Evolutionary conservation across 345 rosid genomes (phyloP).

Genomic region (Streptanthus diversifolius): DNA sequence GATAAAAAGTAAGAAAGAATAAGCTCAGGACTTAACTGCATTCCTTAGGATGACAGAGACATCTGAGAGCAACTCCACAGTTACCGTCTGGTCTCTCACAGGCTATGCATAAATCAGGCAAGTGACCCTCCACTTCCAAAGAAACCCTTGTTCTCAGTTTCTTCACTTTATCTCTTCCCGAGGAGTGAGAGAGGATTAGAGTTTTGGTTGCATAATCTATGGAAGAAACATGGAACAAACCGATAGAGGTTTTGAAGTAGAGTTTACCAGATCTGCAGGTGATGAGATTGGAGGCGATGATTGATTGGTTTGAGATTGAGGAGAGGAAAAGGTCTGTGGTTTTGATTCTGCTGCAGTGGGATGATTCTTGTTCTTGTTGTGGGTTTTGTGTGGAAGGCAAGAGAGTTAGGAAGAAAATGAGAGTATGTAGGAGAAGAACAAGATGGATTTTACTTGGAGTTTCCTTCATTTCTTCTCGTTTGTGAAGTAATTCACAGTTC

Average conservation of each 20-base stretch:
- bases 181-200: constrained; percentile 32
- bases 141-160: constrained; percentile 46
- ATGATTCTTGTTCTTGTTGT: neutral
- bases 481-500: neutral
- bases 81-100: constrained; percentile 60
- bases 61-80: constrained; percentile 59
- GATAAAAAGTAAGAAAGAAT: neutral
- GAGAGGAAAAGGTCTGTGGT: neutral
- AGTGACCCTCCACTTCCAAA: constrained; percentile 54
- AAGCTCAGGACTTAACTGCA: constrained; percentile 47
- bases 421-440: constrained; percentile 11
- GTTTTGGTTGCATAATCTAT: constrained; percentile 43
- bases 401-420: constrained; percentile 11
- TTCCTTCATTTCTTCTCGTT: constrained; percentile 24
- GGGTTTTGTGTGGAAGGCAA: constrained; percentile 19
- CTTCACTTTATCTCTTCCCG: constrained; percentile 22
- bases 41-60: constrained; percentile 62
- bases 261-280: constrained; percentile 48
- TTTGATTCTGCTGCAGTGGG: constrained; percentile 35
- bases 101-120: constrained; percentile 51
- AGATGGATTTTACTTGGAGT: constrained; percentile 24
- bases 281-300: constrained; percentile 19
- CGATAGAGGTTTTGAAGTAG: constrained; percentile 49
- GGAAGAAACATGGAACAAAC: constrained; percentile 44
- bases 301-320: constrained; percentile 26